Evolutionary conservation across 495 filamentous ascomycete species (phyloP), one percentile per base, ranked within the genome.

Genomic region (Usnea hakonensis): DNA sequence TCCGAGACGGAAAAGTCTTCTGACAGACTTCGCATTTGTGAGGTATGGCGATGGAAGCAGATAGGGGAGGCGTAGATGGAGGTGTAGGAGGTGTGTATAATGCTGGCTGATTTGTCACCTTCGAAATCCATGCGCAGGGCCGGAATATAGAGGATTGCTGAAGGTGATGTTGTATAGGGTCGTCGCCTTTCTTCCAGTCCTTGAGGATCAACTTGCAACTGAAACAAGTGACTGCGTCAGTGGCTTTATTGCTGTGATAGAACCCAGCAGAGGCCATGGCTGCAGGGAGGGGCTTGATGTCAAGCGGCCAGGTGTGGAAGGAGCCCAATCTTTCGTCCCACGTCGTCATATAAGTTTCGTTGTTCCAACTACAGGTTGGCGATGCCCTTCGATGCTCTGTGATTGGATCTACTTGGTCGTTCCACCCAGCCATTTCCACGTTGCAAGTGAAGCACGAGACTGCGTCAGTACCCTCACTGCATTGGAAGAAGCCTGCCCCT

Each of bases 361-460:
- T 64, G 17, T 53, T 63, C 57, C 64, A 64, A 3, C 17, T 46
- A 44, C 62, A 65, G 11, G 54, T 40, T 3, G 54, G 58, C 1
- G 57, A 28, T 23, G 37, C 58, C 21, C 46, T 19, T 26, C 60
- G 37, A 53, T 67, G 65, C 36, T 63, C 21, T 4, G 57, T 41
- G 28, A 67, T 57, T n/a, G 65, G 65, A 48, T 67, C 62, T 21
- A 53, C 43, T 7, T 59, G n/a, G 11, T 36, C 17, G 11, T 65
- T 28, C 65, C 58, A 67, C 9, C 50, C 43, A 5, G 48, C 56
- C n/a, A 67, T 54, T 10, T 13, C 38, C 14, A 67, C 44, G 36
- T 56, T 38, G 30, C 65, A 67, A 33, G 62, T 64, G 65, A 64
- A 67, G 57, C 62, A 67, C 9, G 57, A 43, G 4, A 64, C 58